Base-by-base conservation (phyloP, 768 basidiomycete genomes). In the Lactifluus pinguis region DNA sequence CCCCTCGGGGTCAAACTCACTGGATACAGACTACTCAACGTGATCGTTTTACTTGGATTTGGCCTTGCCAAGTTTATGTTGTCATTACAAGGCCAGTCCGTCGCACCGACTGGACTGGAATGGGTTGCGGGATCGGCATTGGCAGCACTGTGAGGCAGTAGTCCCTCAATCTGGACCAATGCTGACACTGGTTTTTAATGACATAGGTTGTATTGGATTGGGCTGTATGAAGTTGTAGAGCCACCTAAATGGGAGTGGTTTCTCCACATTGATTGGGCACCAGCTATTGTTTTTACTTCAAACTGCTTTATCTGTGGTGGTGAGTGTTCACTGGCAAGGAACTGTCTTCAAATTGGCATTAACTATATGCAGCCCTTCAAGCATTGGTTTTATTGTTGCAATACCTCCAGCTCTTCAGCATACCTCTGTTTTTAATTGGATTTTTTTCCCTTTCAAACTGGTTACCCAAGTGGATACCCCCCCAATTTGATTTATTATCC, bases 1-100 rank as follows among this genome's bases (percentile, higher is more conserved):
- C 59, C 59, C 8, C 47, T 53, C 2, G 59, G 52, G 4, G 39
- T 49, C 45, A 60, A 60, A 11, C 52, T 60, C n/a, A 60, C 59
- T 2, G 25, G 15, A 14, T 60, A 60, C 29, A 53, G 59, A 36
- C 14, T 60, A 6, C 45, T 60, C 38, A 60, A 60, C 8, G 6
- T 53, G 45, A 42, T n/a, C 25, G 19, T 32, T 7, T 1, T 53
- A 39, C 13, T 60, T n/a, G 19, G 29, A 4, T 19, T 53, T 29
- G 44, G 51, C 13, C 5, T 59, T n/a, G 30, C 25, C 42, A 59
- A 59, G 58, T 52, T 45, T 44, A 41, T 60, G 11, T 44, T 48
- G 29, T 30, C 52, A 15, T 45, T 48, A 17, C 39, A 49, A 13
- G 59, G 59, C 13, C 36, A 21, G 21, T 60, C 59, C 1, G 21